Evolutionary conservation across 345 rosid species (phyloP), one percentile per base, ranked within the genome.

Genomic region (Xanthoceras sorbifolium): DNA sequence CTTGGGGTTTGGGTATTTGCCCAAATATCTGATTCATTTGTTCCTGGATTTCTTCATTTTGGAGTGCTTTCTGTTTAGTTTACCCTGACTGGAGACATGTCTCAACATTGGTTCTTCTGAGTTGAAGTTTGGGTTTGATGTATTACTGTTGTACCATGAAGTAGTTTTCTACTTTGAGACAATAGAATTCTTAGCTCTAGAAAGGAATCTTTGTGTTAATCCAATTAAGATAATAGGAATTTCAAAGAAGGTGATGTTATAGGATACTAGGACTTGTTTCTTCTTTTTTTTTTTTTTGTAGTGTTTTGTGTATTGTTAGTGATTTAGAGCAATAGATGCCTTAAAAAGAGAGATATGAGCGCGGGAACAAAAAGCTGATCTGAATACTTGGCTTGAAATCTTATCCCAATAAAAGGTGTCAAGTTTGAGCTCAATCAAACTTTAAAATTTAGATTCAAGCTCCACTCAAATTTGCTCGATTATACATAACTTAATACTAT

Each of bases 11-110:
- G 31, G 34, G 9, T 60, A 9, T 25, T 6, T 5, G 38, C 18
- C 34, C 31, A 0, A 63, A 48, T 23, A 36, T 25, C 34, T 71
- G 44, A 32, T 48, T 26, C 59, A 15, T 34, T 12, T 34, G n/a
- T 55, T 54, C 5, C 12, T 18, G 23, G 12, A 55, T 71, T 59
- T 23, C 65, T 59, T 48, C 55, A 72, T 59, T 72, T 25, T 72
- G 38, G 34, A 7, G 65, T 26, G n/a, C n/a, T n/a, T n/a, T n/a
- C n/a, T n/a, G 5, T 71, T 62, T 22, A 9, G 6, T 31, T 25
- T 23, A 23, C 32, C 25, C 68, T 34, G n/a, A 25, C 20, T 25
- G 29, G 22, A 69, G 57, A 44, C 14, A 12, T 46, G 34, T 46
- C 20, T 44, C 3, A 4, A 15, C 12, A 4, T 62, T 31, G 59